phyloP scores from a whole-genome alignment of 208 protist genomes.

The Vickermania ingenoplastis region DNA sequence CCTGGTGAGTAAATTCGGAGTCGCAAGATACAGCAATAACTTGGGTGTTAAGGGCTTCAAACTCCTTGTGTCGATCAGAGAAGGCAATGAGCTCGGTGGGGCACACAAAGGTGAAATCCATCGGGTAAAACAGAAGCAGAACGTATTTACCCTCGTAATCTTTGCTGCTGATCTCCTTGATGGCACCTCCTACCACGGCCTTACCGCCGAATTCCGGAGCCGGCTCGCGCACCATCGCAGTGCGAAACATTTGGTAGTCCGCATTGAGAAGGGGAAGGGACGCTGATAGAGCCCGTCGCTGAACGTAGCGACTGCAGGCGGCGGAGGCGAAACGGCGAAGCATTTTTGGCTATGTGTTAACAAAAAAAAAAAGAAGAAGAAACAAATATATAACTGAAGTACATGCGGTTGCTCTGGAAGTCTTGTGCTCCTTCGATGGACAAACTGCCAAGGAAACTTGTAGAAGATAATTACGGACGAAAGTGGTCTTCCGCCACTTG shows the following conservation, averaged over 20 bases:
- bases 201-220: slow-evolving; percentile 88
- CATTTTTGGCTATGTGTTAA: slow-evolving; percentile 19
- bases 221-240: slow-evolving; percentile 73
- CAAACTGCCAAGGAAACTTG: no score
- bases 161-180: slow-evolving; percentile 84
- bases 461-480: no score
- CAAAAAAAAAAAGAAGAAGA: not conserved
- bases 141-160: slow-evolving; percentile 93
- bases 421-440: no score
- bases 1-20: slow-evolving; percentile 91
- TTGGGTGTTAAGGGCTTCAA: slow-evolving; percentile 85
- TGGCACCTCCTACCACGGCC: slow-evolving; percentile 92
- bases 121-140: slow-evolving; percentile 94
- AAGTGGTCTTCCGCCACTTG: no score
- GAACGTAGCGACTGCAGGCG: slow-evolving; percentile 7
- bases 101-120: slow-evolving; percentile 97
- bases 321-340: slow-evolving; percentile 42
- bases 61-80: slow-evolving; percentile 85
- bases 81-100: slow-evolving; percentile 96
- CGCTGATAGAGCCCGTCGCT: slow-evolving; percentile 28
- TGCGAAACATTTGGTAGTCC: slow-evolving; percentile 76
- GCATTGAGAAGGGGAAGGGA: slow-evolving; percentile 54
- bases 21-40: slow-evolving; percentile 91
- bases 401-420: not conserved
- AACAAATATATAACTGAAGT: not conserved